A percentile compares a stretch with the other conserved stretches of the same genome.
Evolutionary conservation across 2,329 filamentous ascomycete genomes (phyloP).

Genomic region (Fonsecaea multimorphosa): DNA sequence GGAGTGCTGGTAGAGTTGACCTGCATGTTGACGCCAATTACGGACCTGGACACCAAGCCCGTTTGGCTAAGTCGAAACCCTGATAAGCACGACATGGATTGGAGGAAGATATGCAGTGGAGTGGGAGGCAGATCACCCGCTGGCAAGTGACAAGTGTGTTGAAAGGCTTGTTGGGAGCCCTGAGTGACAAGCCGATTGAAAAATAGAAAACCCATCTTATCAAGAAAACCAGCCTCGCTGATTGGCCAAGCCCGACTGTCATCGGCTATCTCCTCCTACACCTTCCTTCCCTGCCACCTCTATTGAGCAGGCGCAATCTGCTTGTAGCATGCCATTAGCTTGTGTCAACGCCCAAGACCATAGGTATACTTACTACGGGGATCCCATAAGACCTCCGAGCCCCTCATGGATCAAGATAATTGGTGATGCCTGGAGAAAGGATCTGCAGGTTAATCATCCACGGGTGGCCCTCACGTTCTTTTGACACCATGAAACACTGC

Average conservation of each 20-base stretch:
- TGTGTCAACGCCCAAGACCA: neutral
- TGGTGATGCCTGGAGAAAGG: neutral
- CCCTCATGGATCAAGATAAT: neutral
- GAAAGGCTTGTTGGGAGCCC: neutral
- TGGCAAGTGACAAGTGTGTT: constrained; percentile 1
- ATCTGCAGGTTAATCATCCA: neutral
- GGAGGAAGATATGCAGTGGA: constrained; percentile 19
- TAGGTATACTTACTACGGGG: neutral
- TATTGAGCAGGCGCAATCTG: neutral
- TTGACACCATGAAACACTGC: neutral
- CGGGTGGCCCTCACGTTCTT: neutral
- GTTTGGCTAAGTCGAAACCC: constrained; percentile 23
- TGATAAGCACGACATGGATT: constrained; percentile 26
- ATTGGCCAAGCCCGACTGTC: neutral
- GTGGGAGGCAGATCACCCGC: constrained; percentile 21
- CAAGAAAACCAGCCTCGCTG: constrained; percentile 4
- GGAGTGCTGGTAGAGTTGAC: constrained; percentile 6
- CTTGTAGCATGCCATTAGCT: neutral
- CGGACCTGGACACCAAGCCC: constrained; percentile 9
- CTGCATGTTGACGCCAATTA: constrained; percentile 11
- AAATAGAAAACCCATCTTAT: constrained; percentile 17
- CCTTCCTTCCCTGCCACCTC: neutral
- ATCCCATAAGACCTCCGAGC: neutral
- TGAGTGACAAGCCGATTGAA: constrained; percentile 13
- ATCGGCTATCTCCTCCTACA: constrained; percentile 2